These are phyloP conservation scores for Trichoderma sp. DNA, from an alignment of 2,329 filamentous ascomycete species.

Conservation along the genomic window DNA sequence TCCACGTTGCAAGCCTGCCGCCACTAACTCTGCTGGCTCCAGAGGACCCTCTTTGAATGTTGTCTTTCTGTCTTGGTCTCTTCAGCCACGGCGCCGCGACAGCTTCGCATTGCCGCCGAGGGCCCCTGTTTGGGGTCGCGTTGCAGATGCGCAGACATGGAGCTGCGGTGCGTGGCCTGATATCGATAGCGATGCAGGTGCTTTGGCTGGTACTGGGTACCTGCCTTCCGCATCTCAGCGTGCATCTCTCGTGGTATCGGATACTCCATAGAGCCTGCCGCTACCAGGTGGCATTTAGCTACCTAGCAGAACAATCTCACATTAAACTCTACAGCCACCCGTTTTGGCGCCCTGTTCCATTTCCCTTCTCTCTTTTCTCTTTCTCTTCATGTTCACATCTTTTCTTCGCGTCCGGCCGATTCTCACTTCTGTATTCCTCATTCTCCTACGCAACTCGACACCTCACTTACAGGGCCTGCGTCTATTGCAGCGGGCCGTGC, in stretches of 20 bases:
- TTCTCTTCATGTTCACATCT: background rate
- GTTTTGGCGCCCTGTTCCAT: background rate
- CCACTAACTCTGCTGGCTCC: conserved; percentile 21
- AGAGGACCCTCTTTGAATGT: background rate
- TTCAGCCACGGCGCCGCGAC: conserved; percentile 5
- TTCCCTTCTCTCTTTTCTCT: background rate
- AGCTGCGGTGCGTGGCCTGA: background rate
- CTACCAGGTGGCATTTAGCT: background rate
- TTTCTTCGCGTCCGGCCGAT: background rate
- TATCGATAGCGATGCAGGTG: background rate
- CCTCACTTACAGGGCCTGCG: conserved; percentile 10
- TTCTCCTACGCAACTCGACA: background rate
- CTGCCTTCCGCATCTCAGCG: background rate
- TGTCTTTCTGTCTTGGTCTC: no score
- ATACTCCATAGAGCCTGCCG: background rate
- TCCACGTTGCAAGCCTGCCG: conserved; percentile 20
- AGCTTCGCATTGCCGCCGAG: conserved; percentile 18
- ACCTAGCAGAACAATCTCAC: conserved; percentile 11
- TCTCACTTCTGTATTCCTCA: background rate
- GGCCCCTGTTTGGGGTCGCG: conserved; percentile 7
- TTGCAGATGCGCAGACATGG: conserved; percentile 1
- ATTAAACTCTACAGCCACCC: conserved; percentile 4
- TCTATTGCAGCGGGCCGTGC: conserved; percentile 26
- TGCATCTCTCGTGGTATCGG: background rate
- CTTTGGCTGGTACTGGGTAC: background rate